These are phyloP conservation scores for Umbellularia californica DNA, from an alignment of 164 flowering plant species.

Conservation along the genomic window DNA sequence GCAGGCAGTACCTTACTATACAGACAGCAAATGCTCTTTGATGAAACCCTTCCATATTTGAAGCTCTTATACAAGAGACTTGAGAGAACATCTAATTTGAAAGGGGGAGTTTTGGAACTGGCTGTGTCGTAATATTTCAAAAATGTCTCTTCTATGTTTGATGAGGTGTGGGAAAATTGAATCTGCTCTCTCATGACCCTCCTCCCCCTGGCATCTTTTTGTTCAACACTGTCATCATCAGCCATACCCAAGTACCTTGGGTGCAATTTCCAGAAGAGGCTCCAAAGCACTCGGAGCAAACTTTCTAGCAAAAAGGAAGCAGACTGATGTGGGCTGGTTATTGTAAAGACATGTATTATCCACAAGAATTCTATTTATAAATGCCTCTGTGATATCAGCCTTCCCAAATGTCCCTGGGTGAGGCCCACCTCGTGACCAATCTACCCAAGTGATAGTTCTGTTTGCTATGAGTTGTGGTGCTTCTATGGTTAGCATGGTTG, in stretches of 20 bases:
- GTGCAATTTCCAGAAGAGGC: conserved; percentile 45
- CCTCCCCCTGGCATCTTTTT: background rate
- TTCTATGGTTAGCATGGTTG: conserved; percentile 66
- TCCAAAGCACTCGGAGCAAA: conserved; percentile 77
- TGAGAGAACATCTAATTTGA: too few relatives aligned
- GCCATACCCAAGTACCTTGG: conserved; percentile 41
- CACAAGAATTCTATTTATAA: conserved; percentile 41
- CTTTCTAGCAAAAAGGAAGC: conserved; percentile 81
- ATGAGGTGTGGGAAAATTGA: too few relatives aligned
- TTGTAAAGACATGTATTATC: conserved; percentile 53
- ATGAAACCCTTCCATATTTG: background rate
- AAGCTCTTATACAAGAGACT: background rate
- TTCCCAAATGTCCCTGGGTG: conserved; percentile 83
- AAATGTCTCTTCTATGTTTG: background rate
- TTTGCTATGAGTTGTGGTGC: conserved; percentile 63
- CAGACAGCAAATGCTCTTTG: background rate
- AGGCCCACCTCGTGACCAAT: conserved; percentile 97
- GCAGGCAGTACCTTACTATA: background rate
- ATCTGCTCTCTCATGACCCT: background rate
- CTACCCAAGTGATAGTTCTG: conserved; percentile 74
- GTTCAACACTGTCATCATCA: conserved; percentile 14
- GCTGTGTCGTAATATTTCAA: background rate
- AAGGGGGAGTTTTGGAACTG: background rate
- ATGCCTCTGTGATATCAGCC: conserved; percentile 56
- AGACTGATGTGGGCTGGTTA: conserved; percentile 37